A percentile compares a stretch with the other conserved stretches of the same genome.
These are phyloP conservation scores for Corymbia calophylla DNA, from an alignment of 441 rosid genomes.

Conservation along the genomic window DNA sequence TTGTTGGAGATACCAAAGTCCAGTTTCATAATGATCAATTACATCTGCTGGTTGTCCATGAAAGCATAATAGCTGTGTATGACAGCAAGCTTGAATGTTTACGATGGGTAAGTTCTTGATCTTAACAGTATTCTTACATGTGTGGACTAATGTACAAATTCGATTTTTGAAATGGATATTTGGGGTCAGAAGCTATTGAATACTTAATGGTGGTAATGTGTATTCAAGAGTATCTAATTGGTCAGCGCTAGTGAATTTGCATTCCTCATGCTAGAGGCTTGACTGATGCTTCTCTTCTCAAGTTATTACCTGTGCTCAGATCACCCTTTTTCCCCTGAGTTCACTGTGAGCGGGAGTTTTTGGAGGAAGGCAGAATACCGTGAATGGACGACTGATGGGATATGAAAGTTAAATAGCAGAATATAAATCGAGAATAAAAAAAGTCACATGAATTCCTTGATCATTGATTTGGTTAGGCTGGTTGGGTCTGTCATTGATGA, in stretches of 20 bases:
- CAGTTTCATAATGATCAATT: conserved; percentile 71
- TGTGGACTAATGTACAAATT: not conserved
- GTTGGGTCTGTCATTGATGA: not conserved
- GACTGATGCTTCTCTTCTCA: not conserved
- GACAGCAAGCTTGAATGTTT: conserved; percentile 66
- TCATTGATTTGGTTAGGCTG: not conserved
- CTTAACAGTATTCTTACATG: not conserved
- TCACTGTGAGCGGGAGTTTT: not conserved
- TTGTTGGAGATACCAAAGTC: conserved; percentile 59
- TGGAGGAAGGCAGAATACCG: not conserved
- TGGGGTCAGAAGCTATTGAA: not conserved
- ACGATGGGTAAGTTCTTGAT: conserved; percentile 40
- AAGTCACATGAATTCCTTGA: not conserved
- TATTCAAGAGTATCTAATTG: not conserved
- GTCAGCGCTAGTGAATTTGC: not conserved
- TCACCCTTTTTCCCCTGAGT: not conserved
- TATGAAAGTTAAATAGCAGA: not conserved
- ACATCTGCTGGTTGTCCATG: conserved; percentile 63
- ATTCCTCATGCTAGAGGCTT: not conserved
- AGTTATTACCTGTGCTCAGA: not conserved
- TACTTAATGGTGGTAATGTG: not conserved
- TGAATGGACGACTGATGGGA: not conserved
- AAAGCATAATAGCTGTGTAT: conserved; percentile 55
- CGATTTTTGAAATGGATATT: not conserved
- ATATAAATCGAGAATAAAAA: not conserved